These are phyloP conservation scores for barrel medic (Medicago truncatula) DNA, from an alignment of 306 rosid genomes.

Conservation along the genomic window DNA sequence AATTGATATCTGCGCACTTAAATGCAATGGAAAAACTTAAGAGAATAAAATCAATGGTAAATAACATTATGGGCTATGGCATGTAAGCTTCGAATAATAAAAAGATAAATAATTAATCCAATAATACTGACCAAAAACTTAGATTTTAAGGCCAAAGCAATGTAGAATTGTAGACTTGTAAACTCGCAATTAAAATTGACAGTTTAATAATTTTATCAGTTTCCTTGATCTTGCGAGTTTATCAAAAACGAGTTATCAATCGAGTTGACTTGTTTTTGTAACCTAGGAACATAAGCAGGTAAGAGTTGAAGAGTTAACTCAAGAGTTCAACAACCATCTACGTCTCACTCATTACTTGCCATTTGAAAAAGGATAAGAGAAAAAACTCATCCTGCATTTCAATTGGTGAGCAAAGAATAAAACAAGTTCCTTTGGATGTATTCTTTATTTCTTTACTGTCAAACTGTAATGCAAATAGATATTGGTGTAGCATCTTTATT, in stretches of 20 bases:
- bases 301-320: neutral
- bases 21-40: slow-evolving; percentile 22
- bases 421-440: neutral
- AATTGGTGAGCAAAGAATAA: slow-evolving; percentile 1
- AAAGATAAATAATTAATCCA: neutral
- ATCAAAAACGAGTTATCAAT: neutral
- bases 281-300: neutral
- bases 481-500: neutral
- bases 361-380: neutral
- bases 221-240: neutral
- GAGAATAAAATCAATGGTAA: slow-evolving; percentile 20
- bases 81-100: slow-evolving; percentile 23
- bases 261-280: neutral
- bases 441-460: neutral
- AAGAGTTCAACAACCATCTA: slow-evolving; percentile 1
- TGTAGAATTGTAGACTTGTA: neutral
- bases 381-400: neutral
- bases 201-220: neutral
- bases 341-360: neutral
- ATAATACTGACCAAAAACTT: neutral
- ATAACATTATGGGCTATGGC: slow-evolving; percentile 11
- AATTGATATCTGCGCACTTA: slow-evolving; percentile 9
- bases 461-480: too few relatives aligned
- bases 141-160: neutral
- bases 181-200: neutral